A percentile compares a stretch with the other conserved stretches of the same genome.
Conservation (phyloP, 139 green algal species). For the Coccomyxa sp. region DNA sequence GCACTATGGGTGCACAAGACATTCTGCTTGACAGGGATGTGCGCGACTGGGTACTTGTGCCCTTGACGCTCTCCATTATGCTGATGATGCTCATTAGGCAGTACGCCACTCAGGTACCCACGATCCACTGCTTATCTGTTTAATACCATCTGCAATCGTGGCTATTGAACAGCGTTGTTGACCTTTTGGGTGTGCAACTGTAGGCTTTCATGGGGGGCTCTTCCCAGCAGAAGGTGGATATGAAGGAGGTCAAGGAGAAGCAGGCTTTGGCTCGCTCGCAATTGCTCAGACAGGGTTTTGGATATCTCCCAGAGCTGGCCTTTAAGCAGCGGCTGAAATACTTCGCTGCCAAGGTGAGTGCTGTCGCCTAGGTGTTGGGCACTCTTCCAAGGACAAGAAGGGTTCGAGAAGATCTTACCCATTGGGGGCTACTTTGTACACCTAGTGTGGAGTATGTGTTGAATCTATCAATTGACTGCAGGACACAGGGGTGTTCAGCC, state of each 20-base stretch:
- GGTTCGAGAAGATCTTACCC: too few relatives aligned
- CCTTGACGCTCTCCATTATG: conserved; percentile 77
- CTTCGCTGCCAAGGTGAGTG: conserved; percentile 61
- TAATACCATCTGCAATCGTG: background rate
- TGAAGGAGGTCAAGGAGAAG: conserved; percentile 59
- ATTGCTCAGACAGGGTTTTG: conserved; percentile 39
- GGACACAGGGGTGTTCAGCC: conserved; percentile 61
- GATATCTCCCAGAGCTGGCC: conserved; percentile 39
- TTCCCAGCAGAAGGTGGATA: conserved; percentile 8
- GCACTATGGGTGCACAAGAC: background rate
- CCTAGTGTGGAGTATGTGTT: too few relatives aligned
- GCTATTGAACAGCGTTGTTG: too few relatives aligned
- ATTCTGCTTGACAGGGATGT: conserved; percentile 75
- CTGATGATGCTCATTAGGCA: conserved; percentile 88
- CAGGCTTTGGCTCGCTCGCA: conserved; percentile 49
- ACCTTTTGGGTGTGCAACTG: background rate
- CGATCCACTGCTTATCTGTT: background rate
- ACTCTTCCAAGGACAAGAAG: too few relatives aligned
- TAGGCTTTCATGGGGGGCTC: background rate
- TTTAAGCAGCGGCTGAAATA: conserved; percentile 66
- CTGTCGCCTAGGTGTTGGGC: too few relatives aligned
- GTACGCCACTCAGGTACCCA: conserved; percentile 56
- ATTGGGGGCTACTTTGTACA: too few relatives aligned
- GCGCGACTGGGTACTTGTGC: conserved; percentile 87
- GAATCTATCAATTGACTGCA: conserved; percentile 11